These are phyloP conservation scores for Fonsecaea pedrosoi DNA, from an alignment of 2,329 filamentous ascomycete species.

Conservation along the genomic window DNA sequence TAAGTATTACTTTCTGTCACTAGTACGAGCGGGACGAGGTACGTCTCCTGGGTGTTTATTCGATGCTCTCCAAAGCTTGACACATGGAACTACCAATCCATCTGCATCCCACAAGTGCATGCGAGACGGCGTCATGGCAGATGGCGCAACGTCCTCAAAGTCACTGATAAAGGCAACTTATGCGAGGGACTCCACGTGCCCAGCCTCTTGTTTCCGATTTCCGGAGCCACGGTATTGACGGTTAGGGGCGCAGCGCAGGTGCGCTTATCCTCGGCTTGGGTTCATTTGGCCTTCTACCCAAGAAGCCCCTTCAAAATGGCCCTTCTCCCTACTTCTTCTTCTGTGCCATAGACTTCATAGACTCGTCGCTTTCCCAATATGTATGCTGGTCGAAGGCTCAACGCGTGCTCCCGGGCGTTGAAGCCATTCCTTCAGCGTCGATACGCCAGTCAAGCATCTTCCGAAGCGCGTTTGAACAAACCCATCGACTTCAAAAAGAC, in stretches of 20 bases:
- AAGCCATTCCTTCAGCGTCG: conserved; percentile 19
- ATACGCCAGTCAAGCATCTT: conserved; percentile 43
- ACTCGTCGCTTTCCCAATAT: conserved; percentile 10
- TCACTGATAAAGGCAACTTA: conserved; percentile 1
- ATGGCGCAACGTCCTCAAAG: neutral
- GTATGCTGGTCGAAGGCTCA: conserved; percentile 26
- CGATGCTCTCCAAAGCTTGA: neutral
- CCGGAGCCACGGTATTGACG: neutral
- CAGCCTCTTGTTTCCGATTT: neutral
- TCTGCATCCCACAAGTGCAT: neutral
- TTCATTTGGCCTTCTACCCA: neutral
- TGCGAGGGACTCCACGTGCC: neutral
- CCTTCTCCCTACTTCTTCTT: neutral
- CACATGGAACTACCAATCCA: neutral
- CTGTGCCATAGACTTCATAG: neutral
- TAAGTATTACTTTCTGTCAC: neutral
- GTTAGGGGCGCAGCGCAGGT: neutral
- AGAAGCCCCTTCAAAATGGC: conserved; percentile 27
- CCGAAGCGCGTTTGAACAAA: conserved; percentile 73
- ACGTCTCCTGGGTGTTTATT: neutral
- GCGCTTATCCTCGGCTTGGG: conserved; percentile 30
- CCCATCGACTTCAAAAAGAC: conserved; percentile 87
- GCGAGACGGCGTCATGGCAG: neutral
- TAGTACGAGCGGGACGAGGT: neutral
- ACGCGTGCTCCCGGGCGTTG: conserved; percentile 15